Evolutionary conservation across 768 basidiomycete genomes (phyloP).

Genomic region (Trametes elegans): DNA sequence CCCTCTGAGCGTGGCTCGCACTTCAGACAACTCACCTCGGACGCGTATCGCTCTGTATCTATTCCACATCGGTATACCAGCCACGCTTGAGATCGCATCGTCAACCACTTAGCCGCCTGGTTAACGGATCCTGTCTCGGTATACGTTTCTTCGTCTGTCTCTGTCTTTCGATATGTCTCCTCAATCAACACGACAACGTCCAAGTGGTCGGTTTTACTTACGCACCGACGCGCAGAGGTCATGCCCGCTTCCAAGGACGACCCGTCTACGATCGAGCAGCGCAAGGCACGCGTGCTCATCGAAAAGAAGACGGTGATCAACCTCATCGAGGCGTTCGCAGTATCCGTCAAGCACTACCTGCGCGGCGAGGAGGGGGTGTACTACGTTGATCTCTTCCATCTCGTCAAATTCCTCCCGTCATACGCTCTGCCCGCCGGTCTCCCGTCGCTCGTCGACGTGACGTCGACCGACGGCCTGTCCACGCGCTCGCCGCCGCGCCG

Average conservation of each 20-base stretch:
- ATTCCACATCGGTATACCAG: too few relatives aligned
- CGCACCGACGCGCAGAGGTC: constrained; percentile 21
- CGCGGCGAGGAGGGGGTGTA: constrained; percentile 47
- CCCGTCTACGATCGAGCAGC: constrained; percentile 28
- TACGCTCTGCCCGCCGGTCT: constrained; percentile 55
- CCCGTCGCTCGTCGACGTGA: constrained; percentile 37
- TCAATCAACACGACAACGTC: too few relatives aligned
- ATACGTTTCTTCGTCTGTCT: too few relatives aligned
- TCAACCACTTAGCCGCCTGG: too few relatives aligned
- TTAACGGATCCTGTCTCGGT: too few relatives aligned
- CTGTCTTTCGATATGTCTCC: too few relatives aligned
- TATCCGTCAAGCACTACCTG: constrained; percentile 69
- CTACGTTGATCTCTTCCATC: constrained; percentile 57
- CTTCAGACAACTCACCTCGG: too few relatives aligned
- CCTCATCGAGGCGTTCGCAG: constrained; percentile 61
- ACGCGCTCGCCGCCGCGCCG: constrained; percentile 5
- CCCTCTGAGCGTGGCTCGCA: too few relatives aligned
- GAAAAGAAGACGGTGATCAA: constrained; percentile 73
- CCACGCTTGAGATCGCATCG: too few relatives aligned
- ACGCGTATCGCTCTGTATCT: too few relatives aligned
- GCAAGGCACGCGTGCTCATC: constrained; percentile 48
- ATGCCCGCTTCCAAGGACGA: constrained; percentile 25
- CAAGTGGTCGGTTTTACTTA: not conserved
- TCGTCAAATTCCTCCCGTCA: constrained; percentile 70
- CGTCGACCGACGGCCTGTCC: constrained; percentile 4